phyloP scores from a whole-genome alignment of 2,329 filamentous ascomycete species.

The Fusarium sp. region DNA sequence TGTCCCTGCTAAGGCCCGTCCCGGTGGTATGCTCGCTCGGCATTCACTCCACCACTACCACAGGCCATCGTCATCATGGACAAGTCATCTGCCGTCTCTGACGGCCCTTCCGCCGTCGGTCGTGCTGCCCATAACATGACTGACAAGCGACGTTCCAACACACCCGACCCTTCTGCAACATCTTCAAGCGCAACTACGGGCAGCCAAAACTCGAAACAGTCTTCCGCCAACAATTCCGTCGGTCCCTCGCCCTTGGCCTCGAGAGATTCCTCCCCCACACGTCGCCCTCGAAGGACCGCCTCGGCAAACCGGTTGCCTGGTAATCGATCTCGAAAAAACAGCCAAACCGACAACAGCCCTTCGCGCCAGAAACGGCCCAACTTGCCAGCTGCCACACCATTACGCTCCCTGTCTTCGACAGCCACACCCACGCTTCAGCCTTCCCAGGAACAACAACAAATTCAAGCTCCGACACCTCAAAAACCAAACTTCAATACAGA shows the following conservation, averaged over 20 bases:
- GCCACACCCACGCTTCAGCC: slow-evolving; percentile 75
- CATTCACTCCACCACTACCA: slow-evolving; percentile 47
- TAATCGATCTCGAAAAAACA: slow-evolving; percentile 73
- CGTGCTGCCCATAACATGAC: slow-evolving; percentile 37
- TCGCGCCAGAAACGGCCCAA: slow-evolving; percentile 64
- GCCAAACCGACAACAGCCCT: slow-evolving; percentile 73
- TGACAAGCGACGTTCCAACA: slow-evolving; percentile 41
- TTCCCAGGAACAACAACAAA: slow-evolving; percentile 68
- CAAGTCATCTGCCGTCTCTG: slow-evolving; percentile 49
- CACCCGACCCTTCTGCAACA: slow-evolving; percentile 42
- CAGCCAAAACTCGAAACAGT: slow-evolving; percentile 52
- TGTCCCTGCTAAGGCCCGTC: slow-evolving; percentile 49
- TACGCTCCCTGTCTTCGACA: slow-evolving; percentile 76
- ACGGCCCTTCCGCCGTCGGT: slow-evolving; percentile 43
- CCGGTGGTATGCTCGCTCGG: slow-evolving; percentile 52
- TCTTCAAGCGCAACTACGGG: slow-evolving; percentile 44
- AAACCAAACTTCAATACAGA: slow-evolving; percentile 68
- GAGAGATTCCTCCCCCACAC: slow-evolving; percentile 63
- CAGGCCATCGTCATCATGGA: slow-evolving; percentile 51
- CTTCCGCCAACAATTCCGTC: slow-evolving; percentile 54
- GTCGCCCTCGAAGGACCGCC: slow-evolving; percentile 54
- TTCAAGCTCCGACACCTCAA: slow-evolving; percentile 72
- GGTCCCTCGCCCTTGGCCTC: slow-evolving; percentile 55
- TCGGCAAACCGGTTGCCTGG: slow-evolving; percentile 53
- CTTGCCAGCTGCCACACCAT: slow-evolving; percentile 70